These are phyloP conservation scores for Hypomontagnella monticulosa DNA, from an alignment of 495 filamentous ascomycete genomes.

Conservation along the genomic window DNA sequence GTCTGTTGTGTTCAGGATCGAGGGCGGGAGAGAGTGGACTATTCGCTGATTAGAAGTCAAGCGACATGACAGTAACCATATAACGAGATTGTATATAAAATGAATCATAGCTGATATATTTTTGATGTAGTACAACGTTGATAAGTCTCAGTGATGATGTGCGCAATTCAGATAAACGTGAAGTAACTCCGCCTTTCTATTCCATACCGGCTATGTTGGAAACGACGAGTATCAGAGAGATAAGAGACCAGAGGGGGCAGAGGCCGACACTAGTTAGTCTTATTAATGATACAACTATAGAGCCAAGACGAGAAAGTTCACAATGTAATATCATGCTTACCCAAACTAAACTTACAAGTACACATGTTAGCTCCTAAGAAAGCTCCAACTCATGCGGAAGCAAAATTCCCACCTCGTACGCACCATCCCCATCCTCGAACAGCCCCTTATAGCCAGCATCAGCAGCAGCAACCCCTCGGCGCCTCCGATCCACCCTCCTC, in stretches of 20 bases:
- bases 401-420: constrained; percentile 2
- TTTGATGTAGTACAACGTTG: too few relatives aligned
- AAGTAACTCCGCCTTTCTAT: too few relatives aligned
- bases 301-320: too few relatives aligned
- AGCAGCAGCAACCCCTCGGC: not conserved
- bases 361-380: not conserved
- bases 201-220: too few relatives aligned
- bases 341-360: not conserved
- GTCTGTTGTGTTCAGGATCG: constrained; percentile 27
- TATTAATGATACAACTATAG: too few relatives aligned
- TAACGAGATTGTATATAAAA: too few relatives aligned
- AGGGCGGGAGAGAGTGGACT: constrained; percentile 6
- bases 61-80: too few relatives aligned
- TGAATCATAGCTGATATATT: too few relatives aligned
- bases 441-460: not conserved
- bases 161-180: too few relatives aligned
- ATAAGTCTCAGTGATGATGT: too few relatives aligned
- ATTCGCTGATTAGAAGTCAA: not conserved
- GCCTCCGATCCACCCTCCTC: constrained; percentile 3
- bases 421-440: not conserved
- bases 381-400: constrained; percentile 1
- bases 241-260: not conserved
- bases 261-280: not conserved
- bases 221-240: too few relatives aligned
- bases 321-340: too few relatives aligned